These are phyloP conservation scores for Monosporascus sp. DNA, from an alignment of 2,329 filamentous ascomycete species.

Conservation along the genomic window DNA sequence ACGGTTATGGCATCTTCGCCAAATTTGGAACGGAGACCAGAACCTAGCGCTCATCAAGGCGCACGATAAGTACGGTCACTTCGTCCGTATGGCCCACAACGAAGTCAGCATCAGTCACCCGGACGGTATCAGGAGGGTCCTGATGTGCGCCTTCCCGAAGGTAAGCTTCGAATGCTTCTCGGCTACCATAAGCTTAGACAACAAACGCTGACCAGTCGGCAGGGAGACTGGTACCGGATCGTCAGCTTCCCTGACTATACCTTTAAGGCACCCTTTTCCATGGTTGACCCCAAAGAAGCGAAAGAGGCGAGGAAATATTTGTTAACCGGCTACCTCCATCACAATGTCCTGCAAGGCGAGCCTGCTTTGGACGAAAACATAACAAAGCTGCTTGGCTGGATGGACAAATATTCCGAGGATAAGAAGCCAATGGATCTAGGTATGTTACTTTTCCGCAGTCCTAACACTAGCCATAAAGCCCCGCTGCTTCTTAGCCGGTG, in stretches of 20 bases:
- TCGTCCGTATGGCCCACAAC: constrained; percentile 37
- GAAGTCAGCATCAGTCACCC: constrained; percentile 39
- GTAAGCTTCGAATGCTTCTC: constrained; percentile 8
- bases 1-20: constrained; percentile 33
- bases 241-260: constrained; percentile 33
- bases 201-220: background rate
- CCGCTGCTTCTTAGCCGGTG: background rate
- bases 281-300: constrained; percentile 29
- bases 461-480: no score
- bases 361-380: constrained; percentile 9
- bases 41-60: constrained; percentile 30
- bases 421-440: background rate
- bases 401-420: constrained; percentile 9
- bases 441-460: background rate
- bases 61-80: constrained; percentile 35
- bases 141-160: constrained; percentile 27
- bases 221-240: constrained; percentile 29
- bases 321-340: constrained; percentile 25
- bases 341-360: constrained; percentile 21
- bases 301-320: constrained; percentile 28
- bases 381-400: constrained; percentile 10
- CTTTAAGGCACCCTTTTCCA: constrained; percentile 35
- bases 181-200: no score
- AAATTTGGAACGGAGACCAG: constrained; percentile 32
- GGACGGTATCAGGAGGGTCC: constrained; percentile 31